Conservation (phyloP, 345 rosid species). For the Moricandia moricandioides region DNA sequence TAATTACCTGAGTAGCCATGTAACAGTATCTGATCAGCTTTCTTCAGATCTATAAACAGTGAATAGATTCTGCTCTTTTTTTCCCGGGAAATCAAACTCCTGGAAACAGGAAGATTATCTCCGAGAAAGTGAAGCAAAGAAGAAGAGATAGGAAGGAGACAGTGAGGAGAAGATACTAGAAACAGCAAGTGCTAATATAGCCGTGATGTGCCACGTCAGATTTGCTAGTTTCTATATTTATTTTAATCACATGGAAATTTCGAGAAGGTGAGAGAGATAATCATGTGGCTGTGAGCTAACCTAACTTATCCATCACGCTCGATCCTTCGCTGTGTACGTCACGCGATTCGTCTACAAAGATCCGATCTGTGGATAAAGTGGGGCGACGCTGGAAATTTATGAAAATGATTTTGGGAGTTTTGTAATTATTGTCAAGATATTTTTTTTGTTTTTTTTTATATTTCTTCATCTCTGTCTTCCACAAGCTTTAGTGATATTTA, state of each 20-base stretch:
- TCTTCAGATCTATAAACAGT: neutral
- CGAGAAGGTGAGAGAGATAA: constrained; percentile 41
- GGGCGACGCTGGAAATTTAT: neutral
- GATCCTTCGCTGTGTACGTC: neutral
- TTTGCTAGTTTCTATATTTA: neutral
- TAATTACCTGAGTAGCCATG: constrained; percentile 32
- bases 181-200: constrained; percentile 13
- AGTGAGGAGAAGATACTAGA: constrained; percentile 15
- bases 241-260: constrained; percentile 36
- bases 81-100: constrained; percentile 6
- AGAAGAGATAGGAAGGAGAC: neutral
- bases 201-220: constrained; percentile 44
- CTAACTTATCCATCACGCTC: constrained; percentile 4
- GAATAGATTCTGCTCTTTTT: too few species aligned
- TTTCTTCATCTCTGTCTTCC: neutral
- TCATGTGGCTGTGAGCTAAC: constrained; percentile 56
- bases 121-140: neutral
- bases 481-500: neutral
- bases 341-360: constrained; percentile 9
- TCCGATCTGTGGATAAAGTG: constrained; percentile 11
- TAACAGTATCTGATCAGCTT: constrained; percentile 3
- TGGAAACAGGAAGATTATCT: neutral
- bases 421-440: constrained; percentile 18
- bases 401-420: neutral
- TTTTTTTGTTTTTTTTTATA: neutral